Evolutionary conservation across 257 asterid species (phyloP).

Genomic region (Petrea volubilis): DNA sequence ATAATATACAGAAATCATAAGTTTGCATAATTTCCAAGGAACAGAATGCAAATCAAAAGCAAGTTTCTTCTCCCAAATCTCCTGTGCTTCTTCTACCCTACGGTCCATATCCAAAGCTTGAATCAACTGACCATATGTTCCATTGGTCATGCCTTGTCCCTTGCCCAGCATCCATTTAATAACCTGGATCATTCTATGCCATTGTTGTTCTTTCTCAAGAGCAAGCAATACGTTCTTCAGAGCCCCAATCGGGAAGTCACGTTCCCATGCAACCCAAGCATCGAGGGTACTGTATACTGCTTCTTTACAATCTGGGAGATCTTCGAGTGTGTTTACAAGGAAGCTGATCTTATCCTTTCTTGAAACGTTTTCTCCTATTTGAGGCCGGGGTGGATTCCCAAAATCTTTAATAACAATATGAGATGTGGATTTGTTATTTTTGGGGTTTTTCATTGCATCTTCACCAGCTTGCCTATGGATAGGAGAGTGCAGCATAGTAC

Average conservation of each 20-base stretch:
- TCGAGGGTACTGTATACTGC: constrained; percentile 72
- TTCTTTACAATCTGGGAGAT: constrained; percentile 60
- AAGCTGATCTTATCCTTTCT: constrained; percentile 62
- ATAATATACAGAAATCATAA: constrained; percentile 76
- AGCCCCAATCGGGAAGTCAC: constrained; percentile 70
- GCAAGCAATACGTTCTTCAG: constrained; percentile 54
- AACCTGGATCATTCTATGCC: constrained; percentile 82
- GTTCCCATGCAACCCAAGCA: constrained; percentile 96
- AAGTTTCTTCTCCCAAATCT: constrained; percentile 75
- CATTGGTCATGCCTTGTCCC: constrained; percentile 84
- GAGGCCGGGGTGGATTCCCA: constrained; percentile 28
- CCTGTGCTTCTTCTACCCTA: constrained; percentile 70
- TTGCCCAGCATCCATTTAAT: constrained; percentile 95
- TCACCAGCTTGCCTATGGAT: constrained; percentile 24
- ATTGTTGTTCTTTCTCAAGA: constrained; percentile 85
- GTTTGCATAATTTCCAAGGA: constrained; percentile 74
- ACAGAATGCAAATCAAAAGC: constrained; percentile 72
- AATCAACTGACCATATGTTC: constrained; percentile 78
- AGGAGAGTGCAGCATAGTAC: constrained; percentile 30
- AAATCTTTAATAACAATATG: constrained; percentile 19
- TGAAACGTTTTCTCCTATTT: constrained; percentile 72
- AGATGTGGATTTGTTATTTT: constrained; percentile 20
- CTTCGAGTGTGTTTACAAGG: constrained; percentile 60
- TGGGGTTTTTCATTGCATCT: constrained; percentile 19
- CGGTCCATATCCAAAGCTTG: constrained; percentile 82